Evolutionary conservation across 2,329 filamentous ascomycete genomes (phyloP).

Genomic region (Thelonectria rubi): DNA sequence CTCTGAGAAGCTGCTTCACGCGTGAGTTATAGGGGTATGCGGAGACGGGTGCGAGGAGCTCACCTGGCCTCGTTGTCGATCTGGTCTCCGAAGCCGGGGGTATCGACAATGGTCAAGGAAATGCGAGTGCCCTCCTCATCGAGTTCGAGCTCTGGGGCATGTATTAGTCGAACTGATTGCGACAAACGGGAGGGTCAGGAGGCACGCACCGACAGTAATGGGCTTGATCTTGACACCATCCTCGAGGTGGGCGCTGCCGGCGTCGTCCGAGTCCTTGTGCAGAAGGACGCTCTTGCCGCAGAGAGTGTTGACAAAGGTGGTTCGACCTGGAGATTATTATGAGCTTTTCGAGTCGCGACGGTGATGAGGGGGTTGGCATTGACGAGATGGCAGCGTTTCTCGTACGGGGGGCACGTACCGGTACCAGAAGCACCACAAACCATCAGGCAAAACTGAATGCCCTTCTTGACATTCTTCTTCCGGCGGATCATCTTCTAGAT

Average conservation of each 20-base stretch:
- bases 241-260: slow-evolving; percentile 87
- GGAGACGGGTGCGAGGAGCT: slow-evolving; percentile 33
- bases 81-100: slow-evolving; percentile 96
- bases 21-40: slow-evolving; percentile 22
- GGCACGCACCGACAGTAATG: slow-evolving; percentile 83
- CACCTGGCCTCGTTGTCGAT: slow-evolving; percentile 99
- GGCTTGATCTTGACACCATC: slow-evolving; percentile 99
- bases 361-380: slow-evolving; percentile 21
- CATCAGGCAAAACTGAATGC: slow-evolving; percentile 99
- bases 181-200: background rate
- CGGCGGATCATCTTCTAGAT: slow-evolving; percentile 91
- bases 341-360: slow-evolving; percentile 29
- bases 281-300: slow-evolving; percentile 92
- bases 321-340: slow-evolving; percentile 73
- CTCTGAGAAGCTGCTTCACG: slow-evolving; percentile 79
- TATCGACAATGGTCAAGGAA: slow-evolving; percentile 97
- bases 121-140: slow-evolving; percentile 99
- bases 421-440: slow-evolving; percentile 99
- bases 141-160: slow-evolving; percentile 79
- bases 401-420: slow-evolving; percentile 66
- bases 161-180: slow-evolving; percentile 41
- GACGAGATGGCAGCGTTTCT: slow-evolving; percentile 28
- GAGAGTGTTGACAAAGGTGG: slow-evolving; percentile 99
- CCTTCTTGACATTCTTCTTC: slow-evolving; percentile 99
- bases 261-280: slow-evolving; percentile 93